Conservation (phyloP, 2,329 filamentous ascomycete species). For the Colletotrichum somersetense region DNA sequence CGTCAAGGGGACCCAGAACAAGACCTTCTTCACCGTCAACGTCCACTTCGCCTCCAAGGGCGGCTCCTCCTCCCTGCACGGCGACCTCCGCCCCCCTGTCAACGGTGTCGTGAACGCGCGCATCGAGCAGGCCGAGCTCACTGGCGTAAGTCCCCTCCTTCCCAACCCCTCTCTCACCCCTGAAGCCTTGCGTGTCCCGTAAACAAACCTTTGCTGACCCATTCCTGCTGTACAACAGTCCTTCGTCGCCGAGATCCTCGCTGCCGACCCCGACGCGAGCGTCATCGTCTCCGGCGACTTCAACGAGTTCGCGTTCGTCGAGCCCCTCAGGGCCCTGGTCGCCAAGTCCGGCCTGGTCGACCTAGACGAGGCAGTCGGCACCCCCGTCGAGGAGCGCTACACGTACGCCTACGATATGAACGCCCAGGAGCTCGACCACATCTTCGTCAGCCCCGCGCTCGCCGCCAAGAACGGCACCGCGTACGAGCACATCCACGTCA, state of each 20-base stretch:
- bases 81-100: conserved; percentile 74
- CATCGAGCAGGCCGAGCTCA: conserved; percentile 67
- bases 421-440: conserved; percentile 77
- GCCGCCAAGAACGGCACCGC: conserved; percentile 52
- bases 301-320: conserved; percentile 77
- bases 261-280: conserved; percentile 65
- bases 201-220: conserved; percentile 29
- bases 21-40: conserved; percentile 77
- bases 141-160: conserved; percentile 60
- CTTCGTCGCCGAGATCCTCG: conserved; percentile 71
- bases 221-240: conserved; percentile 47
- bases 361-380: conserved; percentile 69
- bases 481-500: conserved; percentile 78
- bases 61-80: conserved; percentile 73
- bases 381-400: conserved; percentile 71
- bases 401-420: conserved; percentile 79
- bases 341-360: conserved; percentile 68
- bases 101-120: conserved; percentile 73
- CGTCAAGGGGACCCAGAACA: conserved; percentile 61
- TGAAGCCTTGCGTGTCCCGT: not conserved
- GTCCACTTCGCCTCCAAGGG: conserved; percentile 78
- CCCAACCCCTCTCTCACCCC: not conserved
- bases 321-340: conserved; percentile 68
- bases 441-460: conserved; percentile 71
- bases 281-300: conserved; percentile 77